Conservation (phyloP, 306 rosid genomes). For the Trichosanthes cucumerina region DNA sequence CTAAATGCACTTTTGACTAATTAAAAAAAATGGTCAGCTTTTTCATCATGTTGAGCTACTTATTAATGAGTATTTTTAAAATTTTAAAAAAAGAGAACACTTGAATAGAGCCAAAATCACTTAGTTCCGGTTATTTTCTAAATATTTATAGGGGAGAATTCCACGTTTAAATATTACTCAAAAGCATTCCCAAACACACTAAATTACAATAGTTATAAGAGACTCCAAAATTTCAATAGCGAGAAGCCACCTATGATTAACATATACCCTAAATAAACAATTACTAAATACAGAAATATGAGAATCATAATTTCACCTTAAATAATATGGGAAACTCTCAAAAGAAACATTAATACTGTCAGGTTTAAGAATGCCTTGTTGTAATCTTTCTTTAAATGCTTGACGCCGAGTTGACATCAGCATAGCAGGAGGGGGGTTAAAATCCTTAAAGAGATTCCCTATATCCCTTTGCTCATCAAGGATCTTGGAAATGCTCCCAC, state of each 20-base stretch:
- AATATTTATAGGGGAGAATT: not conserved
- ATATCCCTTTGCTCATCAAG: conserved; percentile 55
- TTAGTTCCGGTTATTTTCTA: not conserved
- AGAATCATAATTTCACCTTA: conserved; percentile 44
- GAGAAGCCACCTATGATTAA: not conserved
- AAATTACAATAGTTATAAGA: not conserved
- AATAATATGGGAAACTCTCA: conserved; percentile 82
- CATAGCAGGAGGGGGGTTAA: conserved; percentile 40
- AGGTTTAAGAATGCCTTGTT: conserved; percentile 48
- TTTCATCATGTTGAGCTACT: not conserved
- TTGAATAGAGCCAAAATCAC: not conserved
- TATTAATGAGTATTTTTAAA: not conserved
- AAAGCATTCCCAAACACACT: not conserved
- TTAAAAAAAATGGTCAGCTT: not conserved
- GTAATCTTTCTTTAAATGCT: conserved; percentile 60
- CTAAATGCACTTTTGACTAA: not conserved
- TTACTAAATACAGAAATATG: not conserved
- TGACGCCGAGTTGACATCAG: conserved; percentile 53
- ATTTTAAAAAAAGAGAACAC: not conserved
- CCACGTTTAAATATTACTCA: not conserved
- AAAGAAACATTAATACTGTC: conserved; percentile 61
- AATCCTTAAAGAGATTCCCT: conserved; percentile 51
- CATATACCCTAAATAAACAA: not conserved
- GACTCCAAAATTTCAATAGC: not conserved
- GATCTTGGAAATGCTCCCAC: conserved; percentile 52